phyloP scores from a whole-genome alignment of 2,329 filamentous ascomycete species.

The Colletotrichum chrysophilum region DNA sequence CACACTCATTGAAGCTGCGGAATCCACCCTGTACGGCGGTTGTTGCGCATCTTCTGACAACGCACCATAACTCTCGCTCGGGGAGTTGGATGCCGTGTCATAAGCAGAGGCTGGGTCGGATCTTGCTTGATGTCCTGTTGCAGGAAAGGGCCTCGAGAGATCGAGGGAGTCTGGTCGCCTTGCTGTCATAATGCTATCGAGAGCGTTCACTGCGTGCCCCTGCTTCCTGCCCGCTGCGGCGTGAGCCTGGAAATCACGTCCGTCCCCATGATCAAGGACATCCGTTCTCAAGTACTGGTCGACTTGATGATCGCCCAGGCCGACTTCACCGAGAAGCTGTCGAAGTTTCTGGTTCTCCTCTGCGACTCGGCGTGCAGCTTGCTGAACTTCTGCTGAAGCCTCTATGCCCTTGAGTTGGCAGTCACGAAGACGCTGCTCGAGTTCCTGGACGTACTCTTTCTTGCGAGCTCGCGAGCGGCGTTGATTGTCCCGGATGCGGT shows the following conservation, averaged over 20 bases:
- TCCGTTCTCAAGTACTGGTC: conserved; percentile 40
- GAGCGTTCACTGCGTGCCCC: conserved; percentile 17
- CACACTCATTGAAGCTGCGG: background rate
- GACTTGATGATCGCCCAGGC: conserved; percentile 62
- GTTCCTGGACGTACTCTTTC: conserved; percentile 74
- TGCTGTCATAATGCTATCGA: conserved; percentile 43
- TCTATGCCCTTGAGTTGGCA: conserved; percentile 71
- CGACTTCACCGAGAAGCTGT: conserved; percentile 60
- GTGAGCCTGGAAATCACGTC: background rate
- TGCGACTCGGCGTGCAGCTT: conserved; percentile 69
- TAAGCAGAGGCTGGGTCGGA: background rate
- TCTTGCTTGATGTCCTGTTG: background rate
- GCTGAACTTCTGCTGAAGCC: conserved; percentile 74
- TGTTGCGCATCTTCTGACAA: background rate
- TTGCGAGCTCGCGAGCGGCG: conserved; percentile 75
- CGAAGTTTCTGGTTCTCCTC: conserved; percentile 73
- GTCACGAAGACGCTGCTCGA: conserved; percentile 67
- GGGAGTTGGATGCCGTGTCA: background rate
- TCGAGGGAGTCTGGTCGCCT: conserved; percentile 29
- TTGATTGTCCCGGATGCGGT: conserved; percentile 77
- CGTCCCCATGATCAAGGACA: background rate
- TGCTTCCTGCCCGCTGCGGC: background rate
- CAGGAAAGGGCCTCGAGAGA: background rate
- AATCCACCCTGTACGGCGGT: background rate
- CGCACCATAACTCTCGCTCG: background rate